Conservation (phyloP, 1,284 basidiomycete genomes). For the Rhodofomes roseus region DNA sequence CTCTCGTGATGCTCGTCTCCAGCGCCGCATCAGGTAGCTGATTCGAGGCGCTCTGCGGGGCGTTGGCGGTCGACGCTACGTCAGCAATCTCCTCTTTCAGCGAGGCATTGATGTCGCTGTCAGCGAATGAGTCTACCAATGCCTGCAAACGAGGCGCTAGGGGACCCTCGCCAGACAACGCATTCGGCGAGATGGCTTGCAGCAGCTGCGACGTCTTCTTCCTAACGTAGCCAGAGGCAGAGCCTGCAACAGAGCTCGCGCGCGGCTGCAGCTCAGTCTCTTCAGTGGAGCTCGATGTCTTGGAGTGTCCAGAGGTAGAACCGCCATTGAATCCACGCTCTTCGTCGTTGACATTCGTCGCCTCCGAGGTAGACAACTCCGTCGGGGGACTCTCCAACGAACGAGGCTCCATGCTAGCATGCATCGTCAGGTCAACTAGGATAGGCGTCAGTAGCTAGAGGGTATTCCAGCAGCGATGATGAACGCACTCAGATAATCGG, state of each 20-base stretch:
- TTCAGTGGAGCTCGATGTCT: constrained; percentile 36
- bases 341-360: constrained; percentile 49
- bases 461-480: not conserved
- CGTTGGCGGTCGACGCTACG: constrained; percentile 21
- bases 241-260: constrained; percentile 43
- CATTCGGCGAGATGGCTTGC: constrained; percentile 53
- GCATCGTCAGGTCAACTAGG: constrained; percentile 83
- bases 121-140: constrained; percentile 73
- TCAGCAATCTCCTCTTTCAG: constrained; percentile 63
- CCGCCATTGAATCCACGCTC: constrained; percentile 42
- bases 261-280: constrained; percentile 54
- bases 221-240: constrained; percentile 55
- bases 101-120: constrained; percentile 61
- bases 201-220: constrained; percentile 77
- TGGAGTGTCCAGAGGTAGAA: constrained; percentile 35
- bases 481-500: constrained; percentile 85
- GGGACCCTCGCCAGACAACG: constrained; percentile 32
- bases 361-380: constrained; percentile 34
- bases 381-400: constrained; percentile 35
- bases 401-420: constrained; percentile 51
- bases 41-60: constrained; percentile 27
- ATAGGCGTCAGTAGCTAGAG: not conserved
- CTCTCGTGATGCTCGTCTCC: constrained; percentile 67
- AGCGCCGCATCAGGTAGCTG: constrained; percentile 62
- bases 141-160: constrained; percentile 66